Base-by-base conservation (phyloP, 2,329 filamentous ascomycete genomes). In the Stagonosporopsis cucurbitacearum region DNA sequence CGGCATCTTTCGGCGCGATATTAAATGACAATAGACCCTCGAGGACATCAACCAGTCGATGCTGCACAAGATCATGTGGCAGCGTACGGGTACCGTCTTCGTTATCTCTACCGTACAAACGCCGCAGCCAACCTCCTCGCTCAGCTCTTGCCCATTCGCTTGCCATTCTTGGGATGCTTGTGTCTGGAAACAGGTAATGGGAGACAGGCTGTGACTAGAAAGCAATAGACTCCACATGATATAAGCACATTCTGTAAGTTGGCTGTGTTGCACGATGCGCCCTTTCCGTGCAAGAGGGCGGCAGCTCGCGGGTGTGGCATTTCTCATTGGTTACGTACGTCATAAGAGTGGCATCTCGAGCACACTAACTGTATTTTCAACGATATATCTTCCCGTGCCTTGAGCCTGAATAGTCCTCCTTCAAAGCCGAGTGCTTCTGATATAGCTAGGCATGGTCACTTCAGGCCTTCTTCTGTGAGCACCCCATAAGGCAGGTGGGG, bases 81-180 rank as follows among this genome's bases (percentile, higher is more conserved):
- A 50, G 28, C 12, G 9, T 20, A 32, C 41, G 28, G 4, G 22
- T 43, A 23, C 39, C 48, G 11, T 51, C 40, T 25, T 17, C 25
- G 7, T 39, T n/a, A 8, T 35, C 28, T 13, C 15, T 17, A 12
- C 48, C 48, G 25, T 51, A 51, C 8, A 51, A 25, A 25, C 26
- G 28, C 17, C 17, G 13, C 9, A 51, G 23, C 48, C 48, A 51
- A 20, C 48, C 48, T 20, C 39, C 32, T 8, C 48, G 41, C 15
- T 51, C 40, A 7, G 8, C 9, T 7, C 8, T n/a, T 7, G 13
- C 23, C 33, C 41, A 51, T n/a, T 37, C 48, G 1, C 8, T 36
- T 17, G 48, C 20, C 48, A 30, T 44, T 12, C 32, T 4, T 12
- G 30, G 1, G 13, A 15, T 20, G 2, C 13, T 6, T 3, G 8